Percentiles rank a stretch among this genome's conserved stretches.
phyloP scores from a whole-genome alignment of 495 filamentous ascomycete genomes.

The Sphaerosporella brunnea region DNA sequence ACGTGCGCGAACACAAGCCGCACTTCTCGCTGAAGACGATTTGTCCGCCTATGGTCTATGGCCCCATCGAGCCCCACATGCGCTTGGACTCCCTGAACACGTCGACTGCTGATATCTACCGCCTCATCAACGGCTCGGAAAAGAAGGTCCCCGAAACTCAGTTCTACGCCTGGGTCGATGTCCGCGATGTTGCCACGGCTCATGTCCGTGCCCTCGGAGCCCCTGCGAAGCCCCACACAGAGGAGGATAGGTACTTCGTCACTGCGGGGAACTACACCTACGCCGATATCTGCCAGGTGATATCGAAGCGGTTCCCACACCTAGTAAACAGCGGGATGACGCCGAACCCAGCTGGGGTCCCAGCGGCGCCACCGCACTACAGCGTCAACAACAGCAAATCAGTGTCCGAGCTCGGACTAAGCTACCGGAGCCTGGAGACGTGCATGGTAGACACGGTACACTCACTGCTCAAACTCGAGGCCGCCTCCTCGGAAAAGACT shows the following conservation, averaged over 20 bases:
- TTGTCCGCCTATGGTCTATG: conserved; percentile 50
- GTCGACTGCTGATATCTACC: conserved; percentile 36
- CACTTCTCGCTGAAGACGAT: conserved; percentile 55
- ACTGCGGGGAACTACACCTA: conserved; percentile 31
- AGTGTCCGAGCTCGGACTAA: conserved; percentile 39
- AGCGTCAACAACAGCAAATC: conserved; percentile 35
- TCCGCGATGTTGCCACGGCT: conserved; percentile 47
- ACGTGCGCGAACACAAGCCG: conserved; percentile 29
- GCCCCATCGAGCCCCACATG: conserved; percentile 51
- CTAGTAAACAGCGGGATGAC: conserved; percentile 12
- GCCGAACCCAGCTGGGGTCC: conserved; percentile 13
- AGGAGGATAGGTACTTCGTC: conserved; percentile 51
- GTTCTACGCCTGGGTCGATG: conserved; percentile 46
- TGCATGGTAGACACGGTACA: conserved; percentile 40
- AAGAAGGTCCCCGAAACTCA: conserved; percentile 38
- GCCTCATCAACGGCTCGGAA: conserved; percentile 24
- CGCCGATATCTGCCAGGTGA: conserved; percentile 18
- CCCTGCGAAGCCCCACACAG: conserved; percentile 42
- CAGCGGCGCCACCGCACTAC: conserved; percentile 8
- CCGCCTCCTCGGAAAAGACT: neutral
- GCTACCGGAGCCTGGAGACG: conserved; percentile 37
- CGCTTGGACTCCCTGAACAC: conserved; percentile 49
- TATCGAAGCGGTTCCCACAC: conserved; percentile 47
- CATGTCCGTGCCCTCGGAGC: conserved; percentile 46
- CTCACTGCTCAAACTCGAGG: conserved; percentile 26